phyloP scores from a whole-genome alignment of 148 eudicot species.

The Vaccinium darrowii region DNA sequence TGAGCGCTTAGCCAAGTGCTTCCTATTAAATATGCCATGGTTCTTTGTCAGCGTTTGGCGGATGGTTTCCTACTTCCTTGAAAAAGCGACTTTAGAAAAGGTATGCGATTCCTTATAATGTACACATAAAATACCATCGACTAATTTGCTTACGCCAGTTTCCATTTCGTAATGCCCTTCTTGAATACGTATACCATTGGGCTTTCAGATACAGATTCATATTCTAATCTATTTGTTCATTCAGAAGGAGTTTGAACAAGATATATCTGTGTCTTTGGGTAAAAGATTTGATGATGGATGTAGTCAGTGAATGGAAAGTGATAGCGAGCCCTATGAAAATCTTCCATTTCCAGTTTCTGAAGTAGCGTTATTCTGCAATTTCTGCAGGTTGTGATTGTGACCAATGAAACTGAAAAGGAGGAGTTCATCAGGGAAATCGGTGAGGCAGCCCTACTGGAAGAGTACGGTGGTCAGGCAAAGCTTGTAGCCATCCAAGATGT shows the following conservation, averaged over 20 bases:
- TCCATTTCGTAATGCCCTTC: background rate
- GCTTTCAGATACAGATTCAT: background rate
- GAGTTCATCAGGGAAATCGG: constrained; percentile 37
- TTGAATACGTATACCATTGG: background rate
- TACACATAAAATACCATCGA: background rate
- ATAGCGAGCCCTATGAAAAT: background rate
- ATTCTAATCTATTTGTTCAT: background rate
- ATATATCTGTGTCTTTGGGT: background rate
- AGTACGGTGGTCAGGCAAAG: constrained; percentile 52
- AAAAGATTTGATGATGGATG: background rate
- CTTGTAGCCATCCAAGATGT: constrained; percentile 44
- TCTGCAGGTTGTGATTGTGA: constrained; percentile 48
- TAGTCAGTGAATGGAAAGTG: background rate
- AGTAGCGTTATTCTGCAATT: background rate
- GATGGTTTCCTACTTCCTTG: constrained; percentile 50
- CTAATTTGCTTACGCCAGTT: background rate
- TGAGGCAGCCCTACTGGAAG: constrained; percentile 45
- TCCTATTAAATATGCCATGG: constrained; percentile 45
- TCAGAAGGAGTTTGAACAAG: background rate
- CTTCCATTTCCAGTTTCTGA: background rate
- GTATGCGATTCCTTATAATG: constrained; percentile 14
- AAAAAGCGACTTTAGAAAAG: constrained; percentile 58
- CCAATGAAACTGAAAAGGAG: constrained; percentile 39
- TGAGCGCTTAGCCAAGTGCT: constrained; percentile 50
- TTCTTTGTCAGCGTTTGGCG: constrained; percentile 55